Percentiles rank a stretch among this genome's conserved stretches.
Evolutionary conservation across 495 filamentous ascomycete species (phyloP).

Genomic region (Tuber aestivum): DNA sequence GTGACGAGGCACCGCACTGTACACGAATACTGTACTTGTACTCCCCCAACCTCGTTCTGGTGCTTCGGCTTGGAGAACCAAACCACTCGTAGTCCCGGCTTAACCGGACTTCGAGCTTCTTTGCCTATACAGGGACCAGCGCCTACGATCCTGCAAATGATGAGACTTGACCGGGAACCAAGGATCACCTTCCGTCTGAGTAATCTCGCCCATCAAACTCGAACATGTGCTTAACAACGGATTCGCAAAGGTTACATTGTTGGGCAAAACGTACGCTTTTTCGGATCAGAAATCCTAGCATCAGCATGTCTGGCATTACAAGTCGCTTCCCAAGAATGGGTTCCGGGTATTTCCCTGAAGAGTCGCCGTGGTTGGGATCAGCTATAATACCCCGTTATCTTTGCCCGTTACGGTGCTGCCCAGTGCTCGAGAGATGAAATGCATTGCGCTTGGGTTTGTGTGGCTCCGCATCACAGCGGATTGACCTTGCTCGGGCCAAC

Average conservation of each 20-base stretch:
- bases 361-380: background rate
- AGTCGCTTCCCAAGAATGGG: background rate
- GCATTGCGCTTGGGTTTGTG: background rate
- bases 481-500: background rate
- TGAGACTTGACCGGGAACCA: background rate
- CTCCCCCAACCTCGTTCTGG: no score
- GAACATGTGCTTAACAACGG: background rate
- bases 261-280: background rate
- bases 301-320: background rate
- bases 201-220: background rate
- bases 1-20: background rate
- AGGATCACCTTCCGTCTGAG: background rate
- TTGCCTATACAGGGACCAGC: background rate
- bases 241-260: background rate
- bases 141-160: background rate
- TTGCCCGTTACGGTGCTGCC: background rate
- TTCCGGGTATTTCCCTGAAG: background rate
- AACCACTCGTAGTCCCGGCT: background rate
- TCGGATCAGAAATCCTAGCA: background rate
- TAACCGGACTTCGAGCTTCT: background rate
- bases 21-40: no score
- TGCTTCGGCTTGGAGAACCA: background rate
- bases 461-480: background rate
- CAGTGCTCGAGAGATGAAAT: background rate
- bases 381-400: background rate